Percentiles rank a stretch among this genome's conserved stretches.
Evolutionary conservation across 768 basidiomycete genomes (phyloP).

Genomic region (Tylopilus sp.): DNA sequence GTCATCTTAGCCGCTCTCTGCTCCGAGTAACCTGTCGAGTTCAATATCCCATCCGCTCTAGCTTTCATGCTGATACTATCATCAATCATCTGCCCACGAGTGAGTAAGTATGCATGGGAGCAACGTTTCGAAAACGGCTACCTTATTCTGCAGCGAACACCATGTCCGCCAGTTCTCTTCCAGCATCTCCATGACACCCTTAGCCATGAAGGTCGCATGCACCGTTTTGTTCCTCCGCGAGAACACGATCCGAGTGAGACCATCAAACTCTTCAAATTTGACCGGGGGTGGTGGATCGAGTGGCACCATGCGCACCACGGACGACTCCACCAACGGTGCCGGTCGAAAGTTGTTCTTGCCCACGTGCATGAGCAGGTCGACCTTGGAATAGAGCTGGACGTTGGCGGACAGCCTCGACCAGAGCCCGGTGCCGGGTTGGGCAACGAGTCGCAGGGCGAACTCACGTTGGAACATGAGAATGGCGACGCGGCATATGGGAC

Average conservation of each 20-base stretch:
- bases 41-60: constrained; percentile 69
- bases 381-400: constrained; percentile 95
- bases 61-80: constrained; percentile 67
- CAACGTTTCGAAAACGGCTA: constrained; percentile 18
- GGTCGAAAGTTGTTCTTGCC: constrained; percentile 97
- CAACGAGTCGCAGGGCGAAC: constrained; percentile 90
- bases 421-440: constrained; percentile 73
- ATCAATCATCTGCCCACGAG: constrained; percentile 52
- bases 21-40: constrained; percentile 69
- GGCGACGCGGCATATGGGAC: constrained; percentile 88
- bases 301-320: constrained; percentile 87
- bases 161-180: constrained; percentile 93
- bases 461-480: constrained; percentile 99
- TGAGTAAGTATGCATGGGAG: not conserved
- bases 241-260: constrained; percentile 88
- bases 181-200: constrained; percentile 92
- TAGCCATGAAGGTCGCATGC: constrained; percentile 87
- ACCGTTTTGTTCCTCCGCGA: constrained; percentile 86
- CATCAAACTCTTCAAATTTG: constrained; percentile 97
- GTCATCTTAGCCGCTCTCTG: constrained; percentile 91
- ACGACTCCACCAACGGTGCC: constrained; percentile 90
- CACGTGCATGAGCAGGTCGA: constrained; percentile 95
- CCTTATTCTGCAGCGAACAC: constrained; percentile 77
- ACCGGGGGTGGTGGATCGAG: constrained; percentile 94
- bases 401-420: constrained; percentile 97